Evolutionary conservation across 2,329 filamentous ascomycete species (phyloP).

Genomic region (Colletotrichum sp.): DNA sequence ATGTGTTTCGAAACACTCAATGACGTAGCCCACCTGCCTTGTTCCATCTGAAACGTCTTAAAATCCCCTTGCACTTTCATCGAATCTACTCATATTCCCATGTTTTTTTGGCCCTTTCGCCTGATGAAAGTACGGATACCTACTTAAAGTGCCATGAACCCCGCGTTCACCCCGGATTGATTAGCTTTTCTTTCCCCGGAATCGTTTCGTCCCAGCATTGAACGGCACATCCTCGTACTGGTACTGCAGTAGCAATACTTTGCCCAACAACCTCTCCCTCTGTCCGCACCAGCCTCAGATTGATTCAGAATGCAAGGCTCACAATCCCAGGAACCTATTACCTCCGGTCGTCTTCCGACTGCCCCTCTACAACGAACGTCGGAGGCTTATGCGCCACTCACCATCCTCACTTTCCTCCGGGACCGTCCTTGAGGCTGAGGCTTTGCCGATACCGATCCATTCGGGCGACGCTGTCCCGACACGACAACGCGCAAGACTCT

Average conservation of each 20-base stretch:
- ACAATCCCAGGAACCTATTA: not conserved
- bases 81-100: not conserved
- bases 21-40: slow-evolving; percentile 5
- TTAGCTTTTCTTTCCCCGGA: not conserved
- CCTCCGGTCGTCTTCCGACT: not conserved
- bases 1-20: slow-evolving; percentile 21
- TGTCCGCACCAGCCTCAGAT: not conserved
- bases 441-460: not conserved
- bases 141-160: slow-evolving; percentile 2
- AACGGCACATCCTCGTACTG: not conserved
- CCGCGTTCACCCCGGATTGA: not conserved
- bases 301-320: not conserved
- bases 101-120: not conserved
- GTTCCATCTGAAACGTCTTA: not conserved
- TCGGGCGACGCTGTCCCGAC: not conserved
- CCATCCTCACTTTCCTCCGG: not conserved
- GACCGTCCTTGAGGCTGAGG: not conserved
- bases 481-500: not conserved
- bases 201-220: not conserved
- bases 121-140: not conserved
- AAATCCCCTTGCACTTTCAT: not conserved
- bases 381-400: not conserved
- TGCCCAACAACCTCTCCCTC: not conserved
- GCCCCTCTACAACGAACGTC: not conserved
- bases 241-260: not conserved